Base-by-base conservation (phyloP, 305 asterid genomes). In the Fraxinus sp. region DNA sequence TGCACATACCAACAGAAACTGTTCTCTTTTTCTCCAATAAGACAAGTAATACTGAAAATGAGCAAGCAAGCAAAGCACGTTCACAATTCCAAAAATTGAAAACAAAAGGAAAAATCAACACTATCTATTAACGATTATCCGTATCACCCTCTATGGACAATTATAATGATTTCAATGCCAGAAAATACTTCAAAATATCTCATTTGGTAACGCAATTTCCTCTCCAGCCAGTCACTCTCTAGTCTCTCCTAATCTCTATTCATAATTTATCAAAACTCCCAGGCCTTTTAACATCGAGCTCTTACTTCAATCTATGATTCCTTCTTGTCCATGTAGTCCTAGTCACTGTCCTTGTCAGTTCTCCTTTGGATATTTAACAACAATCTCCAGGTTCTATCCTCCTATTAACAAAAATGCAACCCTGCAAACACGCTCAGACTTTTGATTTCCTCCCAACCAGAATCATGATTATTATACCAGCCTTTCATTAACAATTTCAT, bases 1-100 rank as follows among this genome's bases (percentile, higher is more conserved):
- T 77, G 77, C 80, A 83, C 20, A 4, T 37, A 85, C 81, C 13
- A 64, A 55, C 64, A 18, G 24, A 55, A 55, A 55, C 64, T 55
- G 64, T 55, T 55, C 64, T 55, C 24, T n/a, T 52, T 52, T 55
- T 55, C 62, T 16, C 64, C 24, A 55, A 55, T n/a, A 55, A n/a
- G 64, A n/a, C 64, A 55, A 52, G 22, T 55, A 55, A 55, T 55
- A 55, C 64, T 55, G 64, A 55, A 55, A 4, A 52, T 55, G 64
- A n/a, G 64, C 18, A 16, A 52, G 22, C 22, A 16, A 52, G 22
- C 22, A 52, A 52, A 52, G 24, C 64, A 52, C 3, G 1, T 16
- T 55, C 24, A 55, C 24, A 55, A 55, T 52, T 52, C 22, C 22
- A 52, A 52, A 52, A 16, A 52, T 16, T 52, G 62, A 52, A 16